Evolutionary conservation across 192 early-diverging fungal genomes (phyloP).

Genomic region (Coemansia biformis): DNA sequence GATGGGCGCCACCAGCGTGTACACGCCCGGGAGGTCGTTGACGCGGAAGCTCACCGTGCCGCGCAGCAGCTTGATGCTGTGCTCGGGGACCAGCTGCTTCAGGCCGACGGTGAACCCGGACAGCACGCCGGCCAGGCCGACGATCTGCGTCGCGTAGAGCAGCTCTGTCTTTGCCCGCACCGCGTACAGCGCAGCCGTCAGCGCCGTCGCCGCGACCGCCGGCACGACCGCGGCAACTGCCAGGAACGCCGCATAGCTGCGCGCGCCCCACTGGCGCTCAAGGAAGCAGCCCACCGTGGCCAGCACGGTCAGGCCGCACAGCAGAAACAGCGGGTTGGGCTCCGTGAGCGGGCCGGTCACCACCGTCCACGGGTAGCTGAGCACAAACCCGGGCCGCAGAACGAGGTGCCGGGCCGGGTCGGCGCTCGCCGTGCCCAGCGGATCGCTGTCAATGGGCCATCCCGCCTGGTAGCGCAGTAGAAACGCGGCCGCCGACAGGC

Average conservation of each 20-base stretch:
- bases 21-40: slow-evolving; percentile 35
- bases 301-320: slow-evolving; percentile 20
- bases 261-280: slow-evolving; percentile 77
- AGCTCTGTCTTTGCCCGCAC: slow-evolving; percentile 7
- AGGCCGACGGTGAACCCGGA: slow-evolving; percentile 78
- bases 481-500: slow-evolving; percentile 19
- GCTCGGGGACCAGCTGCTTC: slow-evolving; percentile 87
- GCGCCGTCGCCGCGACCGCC: slow-evolving; percentile 41
- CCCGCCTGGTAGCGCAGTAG: slow-evolving; percentile 8
- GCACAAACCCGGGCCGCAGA: slow-evolving; percentile 30
- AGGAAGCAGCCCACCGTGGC: slow-evolving; percentile 65
- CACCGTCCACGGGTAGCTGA: slow-evolving; percentile 46
- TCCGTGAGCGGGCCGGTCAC: slow-evolving; percentile 34
- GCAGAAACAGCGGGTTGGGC: slow-evolving; percentile 22
- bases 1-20: slow-evolving; percentile 41
- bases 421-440: slow-evolving; percentile 1
- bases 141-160: slow-evolving; percentile 39
- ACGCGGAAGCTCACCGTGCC: slow-evolving; percentile 62
- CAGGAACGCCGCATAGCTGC: slow-evolving; percentile 68
- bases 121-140: slow-evolving; percentile 68
- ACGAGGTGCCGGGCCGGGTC: slow-evolving; percentile 37
- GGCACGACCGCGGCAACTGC: slow-evolving; percentile 45
- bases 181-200: slow-evolving; percentile 8
- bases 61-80: slow-evolving; percentile 61
- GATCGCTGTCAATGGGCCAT: slow-evolving; percentile 1